These are phyloP conservation scores for Hamamelis virginiana DNA, from an alignment of 164 flowering plant genomes.

Conservation along the genomic window DNA sequence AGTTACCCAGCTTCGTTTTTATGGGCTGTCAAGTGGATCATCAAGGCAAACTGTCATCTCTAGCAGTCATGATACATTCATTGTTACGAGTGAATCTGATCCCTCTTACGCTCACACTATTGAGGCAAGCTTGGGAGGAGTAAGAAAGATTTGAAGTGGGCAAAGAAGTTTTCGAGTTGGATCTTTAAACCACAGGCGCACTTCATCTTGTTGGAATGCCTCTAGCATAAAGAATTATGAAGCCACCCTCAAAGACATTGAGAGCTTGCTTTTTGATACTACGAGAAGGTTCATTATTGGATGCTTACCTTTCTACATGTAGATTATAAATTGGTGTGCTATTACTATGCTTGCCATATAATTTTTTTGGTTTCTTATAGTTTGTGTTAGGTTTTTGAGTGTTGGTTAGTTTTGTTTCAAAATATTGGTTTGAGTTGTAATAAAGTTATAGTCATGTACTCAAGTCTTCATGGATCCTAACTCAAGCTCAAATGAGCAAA, in stretches of 20 bases:
- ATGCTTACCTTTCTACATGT: conserved; percentile 13
- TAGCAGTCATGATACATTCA: conserved; percentile 60
- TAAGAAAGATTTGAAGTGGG: conserved; percentile 47
- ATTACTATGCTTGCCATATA: conserved; percentile 9
- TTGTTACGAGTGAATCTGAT: conserved; percentile 56
- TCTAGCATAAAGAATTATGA: conserved; percentile 62
- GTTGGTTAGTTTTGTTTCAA: too few species aligned
- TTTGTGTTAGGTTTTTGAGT: too few species aligned
- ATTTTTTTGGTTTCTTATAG: conserved; percentile 4
- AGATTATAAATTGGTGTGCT: conserved; percentile 17
- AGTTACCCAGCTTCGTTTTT: conserved; percentile 56
- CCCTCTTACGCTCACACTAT: conserved; percentile 55
- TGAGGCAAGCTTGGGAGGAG: conserved; percentile 69
- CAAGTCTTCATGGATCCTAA: too few species aligned
- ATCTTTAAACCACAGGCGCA: conserved; percentile 60
- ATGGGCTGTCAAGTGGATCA: conserved; percentile 68
- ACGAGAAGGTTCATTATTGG: conserved; percentile 59
- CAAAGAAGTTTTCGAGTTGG: conserved; percentile 60
- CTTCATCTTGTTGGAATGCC: conserved; percentile 56
- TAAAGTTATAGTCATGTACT: too few species aligned
- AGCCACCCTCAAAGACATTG: conserved; percentile 76
- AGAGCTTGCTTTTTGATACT: conserved; percentile 59
- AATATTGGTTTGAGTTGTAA: too few species aligned
- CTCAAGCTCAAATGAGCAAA: too few species aligned
- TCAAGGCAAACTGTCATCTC: conserved; percentile 70